A percentile compares a stretch with the other conserved stretches of the same genome.
Conservation (phyloP, 2,329 filamentous ascomycete genomes). For the Penicillium italicum region DNA sequence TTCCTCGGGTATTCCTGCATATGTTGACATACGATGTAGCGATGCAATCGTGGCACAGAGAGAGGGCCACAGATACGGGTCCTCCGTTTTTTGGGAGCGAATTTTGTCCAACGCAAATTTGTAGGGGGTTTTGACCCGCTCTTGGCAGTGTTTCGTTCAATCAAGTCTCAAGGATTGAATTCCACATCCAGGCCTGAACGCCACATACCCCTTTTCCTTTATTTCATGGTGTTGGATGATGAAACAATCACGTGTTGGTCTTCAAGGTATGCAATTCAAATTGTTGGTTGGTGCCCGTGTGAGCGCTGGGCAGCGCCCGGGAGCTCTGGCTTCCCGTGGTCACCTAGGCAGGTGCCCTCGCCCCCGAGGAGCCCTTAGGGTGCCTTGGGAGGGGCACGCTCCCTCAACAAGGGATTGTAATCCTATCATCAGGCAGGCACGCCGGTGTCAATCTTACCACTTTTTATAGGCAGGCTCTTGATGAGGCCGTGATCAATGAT, state of each 20-base stretch:
- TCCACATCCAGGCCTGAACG: not conserved
- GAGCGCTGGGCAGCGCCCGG: not conserved
- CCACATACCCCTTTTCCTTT: not conserved
- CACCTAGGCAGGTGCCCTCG: not conserved
- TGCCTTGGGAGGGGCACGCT: not conserved
- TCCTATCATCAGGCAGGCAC: not conserved
- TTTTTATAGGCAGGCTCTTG: not conserved
- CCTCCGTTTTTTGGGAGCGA: not conserved
- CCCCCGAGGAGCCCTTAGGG: not conserved
- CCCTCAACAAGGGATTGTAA: not conserved
- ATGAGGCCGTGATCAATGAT: not conserved
- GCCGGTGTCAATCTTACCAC: not conserved
- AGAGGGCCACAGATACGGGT: not conserved
- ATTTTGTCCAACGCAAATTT: not conserved
- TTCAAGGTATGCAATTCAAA: not conserved
- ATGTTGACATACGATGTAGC: not conserved
- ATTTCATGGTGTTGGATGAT: not conserved
- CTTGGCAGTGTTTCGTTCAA: conserved; percentile 1
- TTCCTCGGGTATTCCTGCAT: conserved; percentile 1
- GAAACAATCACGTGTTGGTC: not conserved
- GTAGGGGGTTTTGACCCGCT: conserved; percentile 2
- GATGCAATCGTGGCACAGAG: not conserved
- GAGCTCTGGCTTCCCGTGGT: not conserved
- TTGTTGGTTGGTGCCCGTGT: not conserved
- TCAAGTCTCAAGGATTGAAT: not conserved